These are phyloP conservation scores for Russula olivacea DNA, from an alignment of 768 basidiomycete genomes.

Conservation along the genomic window DNA sequence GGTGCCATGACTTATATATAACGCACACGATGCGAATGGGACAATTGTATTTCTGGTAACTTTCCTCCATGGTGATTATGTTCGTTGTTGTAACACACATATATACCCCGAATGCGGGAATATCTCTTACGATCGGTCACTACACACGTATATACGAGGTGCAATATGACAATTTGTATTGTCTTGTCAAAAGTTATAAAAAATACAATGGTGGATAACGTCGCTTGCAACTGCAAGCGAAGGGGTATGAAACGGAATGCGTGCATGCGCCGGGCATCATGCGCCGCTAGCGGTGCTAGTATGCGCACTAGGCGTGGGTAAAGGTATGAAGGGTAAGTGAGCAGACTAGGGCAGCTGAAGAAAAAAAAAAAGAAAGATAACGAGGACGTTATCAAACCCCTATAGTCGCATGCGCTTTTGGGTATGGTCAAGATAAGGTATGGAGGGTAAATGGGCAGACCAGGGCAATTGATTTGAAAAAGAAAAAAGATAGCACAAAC, in stretches of 20 bases:
- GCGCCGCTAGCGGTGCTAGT: background rate
- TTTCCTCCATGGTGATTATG: background rate
- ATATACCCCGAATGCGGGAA: background rate
- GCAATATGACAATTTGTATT: background rate
- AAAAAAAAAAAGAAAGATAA: rapidly evolving
- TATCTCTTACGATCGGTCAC: background rate
- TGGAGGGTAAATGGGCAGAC: too few relatives aligned
- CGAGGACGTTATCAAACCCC: background rate
- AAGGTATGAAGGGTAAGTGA: background rate
- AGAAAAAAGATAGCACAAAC: too few relatives aligned
- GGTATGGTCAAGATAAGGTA: too few relatives aligned
- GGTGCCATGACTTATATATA: too few relatives aligned
- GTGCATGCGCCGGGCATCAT: background rate
- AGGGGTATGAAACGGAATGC: background rate
- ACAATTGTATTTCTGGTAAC: background rate
- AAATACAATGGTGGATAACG: background rate
- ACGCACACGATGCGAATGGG: background rate
- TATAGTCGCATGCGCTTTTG: background rate
- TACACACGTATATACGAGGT: background rate
- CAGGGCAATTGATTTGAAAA: too few relatives aligned
- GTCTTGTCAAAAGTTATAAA: too few relatives aligned
- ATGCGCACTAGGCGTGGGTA: slow-evolving; percentile 8
- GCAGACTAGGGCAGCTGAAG: background rate
- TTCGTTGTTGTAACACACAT: background rate
- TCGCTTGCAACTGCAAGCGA: background rate